Conservation (phyloP, 2,329 filamentous ascomycete species). For the Cercospora citrullina region DNA sequence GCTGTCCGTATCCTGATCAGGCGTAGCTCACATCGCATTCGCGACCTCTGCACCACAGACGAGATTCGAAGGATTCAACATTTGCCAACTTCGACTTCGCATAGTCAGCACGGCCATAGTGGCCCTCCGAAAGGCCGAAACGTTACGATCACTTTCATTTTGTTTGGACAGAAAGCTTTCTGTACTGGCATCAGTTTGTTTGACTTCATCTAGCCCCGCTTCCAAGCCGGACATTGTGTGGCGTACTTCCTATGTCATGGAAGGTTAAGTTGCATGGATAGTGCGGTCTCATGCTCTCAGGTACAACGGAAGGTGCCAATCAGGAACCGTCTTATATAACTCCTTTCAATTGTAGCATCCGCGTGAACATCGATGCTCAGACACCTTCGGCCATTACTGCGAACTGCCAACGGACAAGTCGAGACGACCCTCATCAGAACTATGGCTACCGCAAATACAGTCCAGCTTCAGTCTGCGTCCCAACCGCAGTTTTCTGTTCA, state of each 20-base stretch:
- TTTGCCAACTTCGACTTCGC: not conserved
- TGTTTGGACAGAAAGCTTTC: not conserved
- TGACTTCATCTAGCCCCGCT: not conserved
- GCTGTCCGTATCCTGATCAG: not conserved
- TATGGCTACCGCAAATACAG: slow-evolving; percentile 53
- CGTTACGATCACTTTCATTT: not conserved
- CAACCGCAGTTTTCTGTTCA: slow-evolving; percentile 50
- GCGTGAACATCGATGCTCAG: not conserved
- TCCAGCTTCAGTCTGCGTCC: slow-evolving; percentile 49
- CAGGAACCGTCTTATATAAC: not conserved
- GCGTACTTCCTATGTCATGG: slow-evolving; percentile 9
- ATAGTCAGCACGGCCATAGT: slow-evolving; percentile 1
- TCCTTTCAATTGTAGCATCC: not conserved
- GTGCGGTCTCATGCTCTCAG: not conserved
- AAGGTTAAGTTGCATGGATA: not conserved
- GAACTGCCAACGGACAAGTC: not conserved
- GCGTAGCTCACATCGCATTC: not conserved
- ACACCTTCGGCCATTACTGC: not conserved
- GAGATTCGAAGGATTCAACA: not conserved
- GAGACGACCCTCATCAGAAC: slow-evolving; percentile 19
- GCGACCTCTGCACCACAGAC: not conserved
- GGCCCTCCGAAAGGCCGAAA: not conserved
- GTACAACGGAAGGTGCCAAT: slow-evolving; percentile 2
- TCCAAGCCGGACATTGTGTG: not conserved
- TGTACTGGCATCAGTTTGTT: not conserved